phyloP scores from a whole-genome alignment of 202 grass and related monocot species.

The Elaeis oleifera region DNA sequence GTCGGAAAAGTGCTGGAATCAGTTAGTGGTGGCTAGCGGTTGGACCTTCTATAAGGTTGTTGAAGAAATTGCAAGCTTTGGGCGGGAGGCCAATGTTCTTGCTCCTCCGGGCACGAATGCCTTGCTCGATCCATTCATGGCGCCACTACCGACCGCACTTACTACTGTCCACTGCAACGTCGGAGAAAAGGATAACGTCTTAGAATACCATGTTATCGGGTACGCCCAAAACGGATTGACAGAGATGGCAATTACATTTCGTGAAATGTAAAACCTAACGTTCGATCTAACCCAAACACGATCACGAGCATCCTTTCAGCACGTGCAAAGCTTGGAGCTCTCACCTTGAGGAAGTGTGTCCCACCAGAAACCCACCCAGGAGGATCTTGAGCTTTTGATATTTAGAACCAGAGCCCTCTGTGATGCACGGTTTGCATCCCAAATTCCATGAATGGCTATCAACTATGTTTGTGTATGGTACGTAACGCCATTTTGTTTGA shows the following conservation, averaged over 20 bases:
- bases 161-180: conserved; percentile 45
- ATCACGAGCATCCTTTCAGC: conserved; percentile 55
- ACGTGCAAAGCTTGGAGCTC: conserved; percentile 60
- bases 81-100: conserved; percentile 39
- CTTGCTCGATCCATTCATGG: conserved; percentile 43
- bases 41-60: no score
- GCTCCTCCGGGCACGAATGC: conserved; percentile 41
- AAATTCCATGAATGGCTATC: no score
- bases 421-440: no score
- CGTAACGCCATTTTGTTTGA: no score
- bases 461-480: no score
- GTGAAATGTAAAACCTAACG: conserved; percentile 40
- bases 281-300: conserved; percentile 35
- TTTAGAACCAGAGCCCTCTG: conserved; percentile 26
- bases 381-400: conserved; percentile 59
- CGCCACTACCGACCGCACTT: conserved; percentile 31
- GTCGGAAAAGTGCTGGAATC: no score
- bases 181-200: conserved; percentile 52
- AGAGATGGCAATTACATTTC: conserved; percentile 47
- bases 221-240: conserved; percentile 65
- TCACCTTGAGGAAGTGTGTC: conserved; percentile 18
- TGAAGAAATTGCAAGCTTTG: no score
- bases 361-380: conserved; percentile 38
- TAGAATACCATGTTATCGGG: conserved; percentile 74
- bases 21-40: no score